Percentiles rank a stretch among this genome's conserved stretches.
Evolutionary conservation across 306 rosid species (phyloP).

Genomic region (Geum urbanum): DNA sequence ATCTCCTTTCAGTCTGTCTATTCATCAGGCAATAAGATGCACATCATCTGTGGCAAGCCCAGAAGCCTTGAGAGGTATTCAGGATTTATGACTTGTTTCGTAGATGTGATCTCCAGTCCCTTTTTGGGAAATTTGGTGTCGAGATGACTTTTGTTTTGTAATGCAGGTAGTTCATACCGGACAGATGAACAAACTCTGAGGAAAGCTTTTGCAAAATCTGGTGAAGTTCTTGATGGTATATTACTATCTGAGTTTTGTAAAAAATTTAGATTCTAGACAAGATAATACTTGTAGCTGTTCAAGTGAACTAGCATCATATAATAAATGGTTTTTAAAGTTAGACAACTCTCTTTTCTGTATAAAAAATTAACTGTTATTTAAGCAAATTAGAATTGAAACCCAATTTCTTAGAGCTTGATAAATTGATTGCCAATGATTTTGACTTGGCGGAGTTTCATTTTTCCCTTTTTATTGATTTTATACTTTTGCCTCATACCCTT

Average conservation of each 20-base stretch:
- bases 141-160: constrained; percentile 7
- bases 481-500: not conserved
- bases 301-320: too few relatives aligned
- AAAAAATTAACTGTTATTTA: not conserved
- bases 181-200: constrained; percentile 64
- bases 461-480: not conserved
- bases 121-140: not conserved
- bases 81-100: not conserved
- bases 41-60: constrained; percentile 49
- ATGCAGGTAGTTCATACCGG: constrained; percentile 54
- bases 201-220: constrained; percentile 68
- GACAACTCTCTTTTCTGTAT: not conserved
- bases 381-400: not conserved
- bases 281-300: not conserved
- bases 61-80: constrained; percentile 67
- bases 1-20: constrained; percentile 40
- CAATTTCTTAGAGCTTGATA: not conserved
- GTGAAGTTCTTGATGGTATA: constrained; percentile 73
- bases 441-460: not conserved
- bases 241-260: not conserved
- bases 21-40: constrained; percentile 62
- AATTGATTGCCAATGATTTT: not conserved
- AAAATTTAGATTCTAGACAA: not conserved
- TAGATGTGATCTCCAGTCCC: not conserved
- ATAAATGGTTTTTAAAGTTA: not conserved